Evolutionary conservation across 23 red algal species (phyloP).

Genomic region (Gracilaria gracilis): DNA sequence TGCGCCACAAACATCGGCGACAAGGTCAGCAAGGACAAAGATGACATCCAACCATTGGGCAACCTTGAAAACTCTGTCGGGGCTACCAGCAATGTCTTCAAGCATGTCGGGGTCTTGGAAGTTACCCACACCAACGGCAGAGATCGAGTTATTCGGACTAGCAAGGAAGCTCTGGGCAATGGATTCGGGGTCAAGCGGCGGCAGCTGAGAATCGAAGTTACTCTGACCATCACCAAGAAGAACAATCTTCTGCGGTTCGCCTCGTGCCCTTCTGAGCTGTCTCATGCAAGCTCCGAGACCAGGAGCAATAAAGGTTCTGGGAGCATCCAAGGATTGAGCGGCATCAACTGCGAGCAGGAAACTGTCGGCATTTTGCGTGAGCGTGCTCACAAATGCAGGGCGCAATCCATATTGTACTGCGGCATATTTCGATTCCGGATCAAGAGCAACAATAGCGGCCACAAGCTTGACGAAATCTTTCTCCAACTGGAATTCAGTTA

Average conservation of each 20-base stretch:
- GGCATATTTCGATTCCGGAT: conserved; percentile 22
- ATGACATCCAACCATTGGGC: background rate
- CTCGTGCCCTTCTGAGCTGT: background rate
- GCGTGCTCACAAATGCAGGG: background rate
- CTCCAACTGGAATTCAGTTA: conserved; percentile 16
- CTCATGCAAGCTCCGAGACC: conserved; percentile 12
- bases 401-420: conserved; percentile 31
- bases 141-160: background rate
- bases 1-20: too few species aligned
- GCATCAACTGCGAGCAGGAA: conserved; percentile 20
- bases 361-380: background rate
- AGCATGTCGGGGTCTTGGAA: background rate
- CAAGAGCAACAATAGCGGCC: conserved; percentile 16
- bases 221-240: conserved; percentile 62
- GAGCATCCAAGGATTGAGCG: background rate
- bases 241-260: conserved; percentile 30
- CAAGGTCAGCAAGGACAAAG: too few species aligned
- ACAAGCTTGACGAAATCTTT: conserved; percentile 32
- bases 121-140: conserved; percentile 11
- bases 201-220: background rate
- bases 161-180: background rate
- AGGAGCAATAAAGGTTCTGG: conserved; percentile 29
- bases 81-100: conserved; percentile 1
- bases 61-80: background rate
- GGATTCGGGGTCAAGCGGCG: conserved; percentile 15